Evolutionary conservation across 176 grass and related monocot species (phyloP), one percentile per base, ranked within the genome.

Genomic region (Aegilops umbellulata): DNA sequence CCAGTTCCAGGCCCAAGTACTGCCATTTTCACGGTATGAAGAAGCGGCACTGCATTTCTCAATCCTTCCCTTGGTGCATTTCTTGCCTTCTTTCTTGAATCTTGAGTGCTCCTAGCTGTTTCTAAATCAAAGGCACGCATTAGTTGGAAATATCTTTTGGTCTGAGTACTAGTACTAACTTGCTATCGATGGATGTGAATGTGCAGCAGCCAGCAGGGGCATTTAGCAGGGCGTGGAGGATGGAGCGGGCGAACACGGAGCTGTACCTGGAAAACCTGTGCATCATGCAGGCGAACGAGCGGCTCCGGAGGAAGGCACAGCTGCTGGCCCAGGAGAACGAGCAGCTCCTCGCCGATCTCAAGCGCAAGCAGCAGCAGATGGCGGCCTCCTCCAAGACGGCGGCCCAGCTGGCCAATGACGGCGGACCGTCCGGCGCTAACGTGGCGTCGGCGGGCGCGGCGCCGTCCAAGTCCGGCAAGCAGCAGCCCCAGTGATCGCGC

Each of bases 231-330:
- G 62, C 27, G 79, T 51, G 7, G 3, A 24, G 38, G 82, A 87
- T 92, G 93, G 87, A 92, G 34, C 65, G 58, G 47, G 55, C 76
- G 23, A 92, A 87, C 78, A 19, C 76, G 42, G 71, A 89, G 84
- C 84, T 93, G 78, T 82, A 87, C 60, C 32, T 89, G 85, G 74
- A 94, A 65, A 97, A 92, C 92, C 80, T 84, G 42, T 81, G 65
- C 76, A 88, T 94, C 25, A 88, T 97, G 85, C 82, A 94, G 84
- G 87, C 87, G 68, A 97, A 97, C 82, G 94, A 97, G 88, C 87
- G 83, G 76, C 87, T 97, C 51, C 80, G 92, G 47, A 76, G 81
- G 78, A 88, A 66, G 65, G 82, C 80, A 24, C 85, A 51, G 85
- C 77, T 85, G 67, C 85, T 97, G 6, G 90, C 79, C 30, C 85